A percentile compares a stretch with the other conserved stretches of the same genome.
Conservation (phyloP, 495 filamentous ascomycete genomes). For the Oidiodendron maius region DNA sequence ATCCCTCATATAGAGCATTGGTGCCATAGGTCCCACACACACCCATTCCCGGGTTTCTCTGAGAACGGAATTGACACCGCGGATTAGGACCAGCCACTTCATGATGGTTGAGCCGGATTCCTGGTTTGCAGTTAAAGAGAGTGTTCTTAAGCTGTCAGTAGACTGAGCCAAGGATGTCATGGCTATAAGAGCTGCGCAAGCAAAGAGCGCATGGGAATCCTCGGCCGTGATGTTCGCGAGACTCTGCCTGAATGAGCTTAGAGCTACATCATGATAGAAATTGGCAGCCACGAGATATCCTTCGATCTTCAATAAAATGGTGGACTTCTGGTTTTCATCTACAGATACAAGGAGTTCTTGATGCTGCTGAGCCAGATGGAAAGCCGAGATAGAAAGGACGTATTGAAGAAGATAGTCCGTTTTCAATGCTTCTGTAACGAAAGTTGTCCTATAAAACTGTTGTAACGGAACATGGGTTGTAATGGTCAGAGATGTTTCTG, state of each 20-base stretch:
- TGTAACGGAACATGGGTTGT: too few species aligned
- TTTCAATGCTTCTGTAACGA: conserved; percentile 1
- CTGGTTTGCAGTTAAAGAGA: too few species aligned
- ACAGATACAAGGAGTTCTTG: background rate
- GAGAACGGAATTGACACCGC: background rate
- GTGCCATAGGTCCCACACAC: background rate
- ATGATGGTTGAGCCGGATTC: too few species aligned
- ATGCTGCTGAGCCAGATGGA: conserved; percentile 1
- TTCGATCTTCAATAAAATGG: background rate
- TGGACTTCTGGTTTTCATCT: background rate
- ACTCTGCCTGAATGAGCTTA: background rate
- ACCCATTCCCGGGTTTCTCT: background rate
- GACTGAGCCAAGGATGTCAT: background rate
- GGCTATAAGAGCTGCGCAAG: background rate
- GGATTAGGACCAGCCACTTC: conserved; percentile 1
- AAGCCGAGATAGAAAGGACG: background rate
- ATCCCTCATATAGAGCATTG: background rate
- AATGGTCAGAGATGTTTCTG: background rate
- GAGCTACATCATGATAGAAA: background rate
- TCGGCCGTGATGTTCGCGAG: background rate
- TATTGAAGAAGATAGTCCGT: background rate
- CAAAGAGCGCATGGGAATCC: conserved; percentile 1
- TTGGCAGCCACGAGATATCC: background rate
- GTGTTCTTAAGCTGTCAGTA: background rate
- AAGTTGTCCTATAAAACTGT: background rate